These are phyloP conservation scores for Xylariaceae sp. DNA, from an alignment of 2,329 filamentous ascomycete genomes.

Conservation along the genomic window DNA sequence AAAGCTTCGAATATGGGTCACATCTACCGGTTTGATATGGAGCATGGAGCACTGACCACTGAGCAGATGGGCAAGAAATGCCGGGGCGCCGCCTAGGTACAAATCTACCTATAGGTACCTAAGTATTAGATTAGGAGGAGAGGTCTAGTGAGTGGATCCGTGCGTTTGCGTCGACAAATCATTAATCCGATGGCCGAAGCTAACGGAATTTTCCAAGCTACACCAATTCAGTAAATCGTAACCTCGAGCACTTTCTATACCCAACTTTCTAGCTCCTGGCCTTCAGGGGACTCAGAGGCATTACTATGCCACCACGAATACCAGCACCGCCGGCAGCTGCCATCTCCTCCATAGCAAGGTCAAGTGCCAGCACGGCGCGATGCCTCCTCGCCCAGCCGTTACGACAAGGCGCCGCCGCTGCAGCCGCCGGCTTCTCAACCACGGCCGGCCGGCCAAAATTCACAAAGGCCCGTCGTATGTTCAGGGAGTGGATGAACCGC, in stretches of 20 bases:
- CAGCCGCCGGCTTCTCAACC: conserved; percentile 37
- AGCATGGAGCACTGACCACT: too few species aligned
- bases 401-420: conserved; percentile 11
- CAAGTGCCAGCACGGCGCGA: conserved; percentile 16
- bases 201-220: conserved; percentile 21
- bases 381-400: conserved; percentile 12
- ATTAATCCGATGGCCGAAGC: conserved; percentile 26
- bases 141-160: too few species aligned
- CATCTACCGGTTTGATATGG: too few species aligned
- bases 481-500: conserved; percentile 31
- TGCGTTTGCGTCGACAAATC: conserved; percentile 10
- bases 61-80: too few species aligned
- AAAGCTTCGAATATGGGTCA: too few species aligned
- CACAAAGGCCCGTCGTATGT: conserved; percentile 31
- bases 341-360: conserved; percentile 12
- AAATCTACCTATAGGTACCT: too few species aligned
- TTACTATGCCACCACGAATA: conserved; percentile 38
- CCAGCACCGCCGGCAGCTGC: conserved; percentile 25
- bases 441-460: conserved; percentile 34
- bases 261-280: conserved; percentile 1
- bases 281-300: conserved; percentile 23
- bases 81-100: too few species aligned
- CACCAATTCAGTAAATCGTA: conserved; percentile 13
- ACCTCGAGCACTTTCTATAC: conserved; percentile 2
- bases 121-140: too few species aligned